Conservation (phyloP, 768 basidiomycete genomes). For the Stropharia rugosoannulata region DNA sequence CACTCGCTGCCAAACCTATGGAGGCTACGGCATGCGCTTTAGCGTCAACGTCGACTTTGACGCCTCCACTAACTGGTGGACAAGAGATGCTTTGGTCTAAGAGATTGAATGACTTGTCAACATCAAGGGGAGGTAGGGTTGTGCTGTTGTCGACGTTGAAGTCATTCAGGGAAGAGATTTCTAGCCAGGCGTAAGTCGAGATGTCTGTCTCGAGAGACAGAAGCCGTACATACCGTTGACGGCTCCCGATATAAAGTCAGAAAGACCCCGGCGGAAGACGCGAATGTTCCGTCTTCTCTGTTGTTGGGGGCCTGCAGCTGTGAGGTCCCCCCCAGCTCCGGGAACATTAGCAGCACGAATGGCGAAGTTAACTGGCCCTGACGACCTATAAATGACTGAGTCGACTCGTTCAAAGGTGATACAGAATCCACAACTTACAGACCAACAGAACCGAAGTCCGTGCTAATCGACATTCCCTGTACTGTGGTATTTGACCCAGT, state of each 20-base stretch:
- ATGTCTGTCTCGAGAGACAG: not conserved
- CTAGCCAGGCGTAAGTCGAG: conserved; percentile 14
- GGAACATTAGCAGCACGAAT: conserved; percentile 30
- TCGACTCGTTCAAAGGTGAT: not conserved
- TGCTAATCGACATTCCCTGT: conserved; percentile 39
- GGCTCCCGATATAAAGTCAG: conserved; percentile 26
- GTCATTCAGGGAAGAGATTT: conserved; percentile 22
- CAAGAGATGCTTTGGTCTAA: conserved; percentile 28
- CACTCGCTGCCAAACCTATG: conserved; percentile 39
- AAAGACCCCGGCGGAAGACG: conserved; percentile 21
- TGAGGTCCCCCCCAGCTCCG: conserved; percentile 26
- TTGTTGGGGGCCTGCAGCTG: conserved; percentile 9
- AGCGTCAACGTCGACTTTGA: conserved; percentile 28
- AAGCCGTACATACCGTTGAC: conserved; percentile 21
- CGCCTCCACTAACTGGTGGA: conserved; percentile 19
- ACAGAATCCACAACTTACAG: not conserved
- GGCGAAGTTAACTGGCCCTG: conserved; percentile 31
- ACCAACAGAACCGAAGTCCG: conserved; percentile 27
- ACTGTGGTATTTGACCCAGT: conserved; percentile 34
- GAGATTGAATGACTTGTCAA: conserved; percentile 30
- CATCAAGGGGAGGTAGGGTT: conserved; percentile 27
- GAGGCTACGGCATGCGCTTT: conserved; percentile 32
- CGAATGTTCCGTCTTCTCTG: conserved; percentile 14
- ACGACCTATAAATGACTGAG: not conserved
- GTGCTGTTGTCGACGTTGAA: conserved; percentile 30